Percentiles rank a stretch among this genome's conserved stretches.
phyloP scores from a whole-genome alignment of 78 protist species.

The Dictyostelium citrinum region DNA sequence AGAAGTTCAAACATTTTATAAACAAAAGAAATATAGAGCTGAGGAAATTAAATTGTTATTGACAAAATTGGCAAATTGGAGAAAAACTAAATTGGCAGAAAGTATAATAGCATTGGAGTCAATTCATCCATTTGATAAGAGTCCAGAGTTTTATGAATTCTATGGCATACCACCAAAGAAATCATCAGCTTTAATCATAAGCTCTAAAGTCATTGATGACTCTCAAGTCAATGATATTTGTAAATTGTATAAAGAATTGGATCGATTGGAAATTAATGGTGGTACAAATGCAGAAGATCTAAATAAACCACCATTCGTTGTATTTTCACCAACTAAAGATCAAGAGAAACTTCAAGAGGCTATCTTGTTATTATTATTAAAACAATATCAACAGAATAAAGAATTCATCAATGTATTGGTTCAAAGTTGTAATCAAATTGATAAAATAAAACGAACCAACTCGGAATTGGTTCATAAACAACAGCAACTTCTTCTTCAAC shows the following conservation, averaged over 20 bases:
- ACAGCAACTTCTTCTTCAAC: background rate
- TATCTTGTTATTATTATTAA: background rate
- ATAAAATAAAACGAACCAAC: background rate
- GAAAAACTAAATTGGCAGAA: background rate
- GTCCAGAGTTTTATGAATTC: background rate
- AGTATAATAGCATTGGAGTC: background rate
- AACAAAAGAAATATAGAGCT: background rate
- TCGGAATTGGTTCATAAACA: background rate
- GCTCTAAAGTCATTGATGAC: background rate
- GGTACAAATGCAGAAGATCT: background rate
- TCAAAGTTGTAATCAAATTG: background rate
- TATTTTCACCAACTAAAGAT: background rate
- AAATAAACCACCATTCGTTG: background rate
- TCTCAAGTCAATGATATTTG: background rate
- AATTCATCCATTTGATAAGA: background rate
- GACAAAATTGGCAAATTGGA: background rate
- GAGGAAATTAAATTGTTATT: background rate
- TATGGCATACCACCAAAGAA: background rate
- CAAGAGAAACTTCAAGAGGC: background rate
- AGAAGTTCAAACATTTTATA: background rate
- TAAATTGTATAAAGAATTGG: background rate
- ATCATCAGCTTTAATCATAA: background rate
- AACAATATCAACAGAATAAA: background rate
- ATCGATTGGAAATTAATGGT: background rate
- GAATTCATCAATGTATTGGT: background rate